Percentiles rank a stretch among this genome's conserved stretches.
Conservation (phyloP, 208 protist species). For the Histomonas meleagridis region DNA sequence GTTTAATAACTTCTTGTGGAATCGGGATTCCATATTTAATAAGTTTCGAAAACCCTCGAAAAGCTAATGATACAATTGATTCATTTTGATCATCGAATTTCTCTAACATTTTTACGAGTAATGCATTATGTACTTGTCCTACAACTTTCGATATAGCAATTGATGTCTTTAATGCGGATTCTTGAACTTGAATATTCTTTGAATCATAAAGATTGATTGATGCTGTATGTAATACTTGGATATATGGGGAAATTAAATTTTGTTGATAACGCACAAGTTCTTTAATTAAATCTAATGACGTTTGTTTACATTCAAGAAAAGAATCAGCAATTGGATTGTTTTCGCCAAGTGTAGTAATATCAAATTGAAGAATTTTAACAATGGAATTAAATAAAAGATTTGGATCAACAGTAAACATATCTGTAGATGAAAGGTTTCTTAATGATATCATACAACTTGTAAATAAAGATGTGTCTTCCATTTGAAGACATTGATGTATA, state of each 20-base stretch:
- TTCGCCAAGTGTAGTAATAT: not conserved
- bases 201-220: not conserved
- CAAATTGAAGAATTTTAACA: not conserved
- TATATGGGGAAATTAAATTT: not conserved
- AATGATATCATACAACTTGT: not conserved
- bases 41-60: not conserved
- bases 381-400: not conserved
- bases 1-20: not conserved
- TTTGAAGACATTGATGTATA: not conserved
- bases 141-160: not conserved
- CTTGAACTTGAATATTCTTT: not conserved
- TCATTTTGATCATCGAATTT: not conserved
- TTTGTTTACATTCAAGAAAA: not conserved
- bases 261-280: not conserved
- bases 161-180: not conserved
- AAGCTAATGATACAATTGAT: not conserved
- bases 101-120: not conserved
- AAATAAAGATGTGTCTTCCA: not conserved
- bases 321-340: not conserved
- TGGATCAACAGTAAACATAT: not conserved
- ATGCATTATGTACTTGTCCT: not conserved
- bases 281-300: not conserved
- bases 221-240: not conserved
- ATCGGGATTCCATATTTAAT: not conserved
- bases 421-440: not conserved